Base-by-base conservation (phyloP, 306 rosid species). In the Rosa multiflora region DNA sequence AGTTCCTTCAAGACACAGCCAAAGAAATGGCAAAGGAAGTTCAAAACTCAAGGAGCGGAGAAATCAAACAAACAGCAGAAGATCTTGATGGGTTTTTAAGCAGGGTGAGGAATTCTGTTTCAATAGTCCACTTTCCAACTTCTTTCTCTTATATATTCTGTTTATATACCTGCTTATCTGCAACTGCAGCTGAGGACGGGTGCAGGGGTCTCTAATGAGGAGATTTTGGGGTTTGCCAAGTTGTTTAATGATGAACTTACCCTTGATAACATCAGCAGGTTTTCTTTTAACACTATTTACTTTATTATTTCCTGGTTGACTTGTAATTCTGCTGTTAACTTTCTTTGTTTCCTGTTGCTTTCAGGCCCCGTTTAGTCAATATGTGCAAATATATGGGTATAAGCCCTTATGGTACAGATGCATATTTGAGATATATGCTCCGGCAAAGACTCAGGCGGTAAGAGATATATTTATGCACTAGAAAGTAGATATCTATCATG, bases 331-430 rank as follows among this genome's bases (percentile, higher is more conserved):
- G 62, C 39, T 63, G 44, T 67, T 79, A 49, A 48, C 10, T 51
- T 72, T 14, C 18, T 29, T 58, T 68, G 53, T 79, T 77, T 79
- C 79, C 73, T 81, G 72, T 77, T 76, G 43, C 79, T 83, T 61
- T 62, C 86, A 95, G 99, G 91, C 90, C 99, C n/a, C 94, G 99
- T 35, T 80, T 95, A 86, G 96, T 95, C 79, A 93, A 86, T 83
- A 95, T 95, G 97, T 95, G 98, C 97, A 95, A 95, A 84, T 95
- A 95, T 85, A 95, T 95, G 99, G 97, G 93, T 61, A 91, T 95
- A 73, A 88, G 90, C 84, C 97, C 98, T 52, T 91, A 82, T 61
- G 97, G 97, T 11, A 93, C 97, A 11, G 97, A 95, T 89, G 93
- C 96, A 55, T 91, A 95, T 87, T 85, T 93, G 81, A 89, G 99